A percentile compares a stretch with the other conserved stretches of the same genome.
These are phyloP conservation scores for Barnettozyma californica DNA, from an alignment of 805 yeast genomes.

Conservation along the genomic window DNA sequence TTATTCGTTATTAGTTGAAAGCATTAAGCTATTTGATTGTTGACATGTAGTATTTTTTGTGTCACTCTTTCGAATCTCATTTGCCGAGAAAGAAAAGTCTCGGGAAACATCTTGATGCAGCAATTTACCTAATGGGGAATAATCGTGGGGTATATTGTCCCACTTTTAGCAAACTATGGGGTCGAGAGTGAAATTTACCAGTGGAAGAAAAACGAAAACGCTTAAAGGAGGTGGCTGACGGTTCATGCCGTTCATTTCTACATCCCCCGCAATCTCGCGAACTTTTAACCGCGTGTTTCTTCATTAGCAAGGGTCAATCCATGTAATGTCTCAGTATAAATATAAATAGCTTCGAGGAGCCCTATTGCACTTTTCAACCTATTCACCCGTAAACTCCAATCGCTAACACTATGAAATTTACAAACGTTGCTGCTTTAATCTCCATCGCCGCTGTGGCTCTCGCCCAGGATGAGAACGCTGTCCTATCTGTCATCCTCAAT, in stretches of 20 bases:
- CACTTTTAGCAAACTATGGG: neutral
- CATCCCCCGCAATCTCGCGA: neutral
- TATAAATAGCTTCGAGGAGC: neutral
- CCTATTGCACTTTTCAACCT: too few relatives aligned
- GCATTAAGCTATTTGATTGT: neutral
- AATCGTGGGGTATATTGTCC: neutral
- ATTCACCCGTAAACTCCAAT: neutral
- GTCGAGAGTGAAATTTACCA: neutral
- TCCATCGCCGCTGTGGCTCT: slow-evolving; percentile 4
- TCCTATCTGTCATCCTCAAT: slow-evolving; percentile 6
- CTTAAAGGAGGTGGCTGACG: too few relatives aligned
- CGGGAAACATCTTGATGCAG: neutral
- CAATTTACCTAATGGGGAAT: neutral
- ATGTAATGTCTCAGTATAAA: neutral
- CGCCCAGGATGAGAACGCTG: slow-evolving; percentile 6
- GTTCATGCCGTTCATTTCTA: neutral
- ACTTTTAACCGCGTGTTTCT: neutral
- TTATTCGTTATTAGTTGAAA: too few relatives aligned
- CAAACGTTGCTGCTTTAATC: slow-evolving; percentile 3
- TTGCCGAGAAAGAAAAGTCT: neutral
- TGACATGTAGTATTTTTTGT: neutral
- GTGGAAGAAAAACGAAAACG: neutral
- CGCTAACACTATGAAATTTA: slow-evolving; percentile 6
- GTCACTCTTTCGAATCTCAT: neutral
- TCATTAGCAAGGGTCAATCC: neutral